Conservation (phyloP, 2,329 filamentous ascomycete genomes). For the Monilinia laxa region DNA sequence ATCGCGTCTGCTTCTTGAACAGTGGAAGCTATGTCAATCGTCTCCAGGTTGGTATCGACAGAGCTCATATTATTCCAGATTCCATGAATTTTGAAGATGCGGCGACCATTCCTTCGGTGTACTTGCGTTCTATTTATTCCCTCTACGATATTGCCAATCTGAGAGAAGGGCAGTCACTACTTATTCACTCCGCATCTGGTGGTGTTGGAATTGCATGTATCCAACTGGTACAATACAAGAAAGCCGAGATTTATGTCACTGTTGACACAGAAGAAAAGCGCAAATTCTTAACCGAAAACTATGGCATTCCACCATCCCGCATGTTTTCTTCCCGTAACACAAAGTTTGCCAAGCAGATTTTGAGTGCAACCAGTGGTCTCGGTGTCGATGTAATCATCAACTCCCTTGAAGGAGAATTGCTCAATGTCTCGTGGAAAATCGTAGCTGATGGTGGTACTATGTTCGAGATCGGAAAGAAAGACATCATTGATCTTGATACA, state of each 20-base stretch:
- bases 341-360: background rate
- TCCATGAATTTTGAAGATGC: conserved; percentile 43
- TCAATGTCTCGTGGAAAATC: conserved; percentile 39
- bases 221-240: conserved; percentile 34
- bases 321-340: conserved; percentile 1
- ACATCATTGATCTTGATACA: conserved; percentile 26
- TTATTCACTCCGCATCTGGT: conserved; percentile 40
- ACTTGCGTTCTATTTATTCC: conserved; percentile 26
- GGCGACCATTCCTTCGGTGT: conserved; percentile 44
- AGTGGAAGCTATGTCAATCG: conserved; percentile 25
- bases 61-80: conserved; percentile 42
- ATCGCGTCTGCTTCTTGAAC: conserved; percentile 30
- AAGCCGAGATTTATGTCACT: conserved; percentile 43
- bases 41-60: conserved; percentile 15
- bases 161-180: conserved; percentile 32
- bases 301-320: conserved; percentile 1
- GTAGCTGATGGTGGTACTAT: conserved; percentile 40
- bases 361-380: background rate
- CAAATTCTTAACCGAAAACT: background rate
- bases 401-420: conserved; percentile 34
- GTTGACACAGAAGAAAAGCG: conserved; percentile 12
- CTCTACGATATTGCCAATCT: conserved; percentile 28
- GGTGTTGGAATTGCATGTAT: conserved; percentile 41
- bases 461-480: conserved; percentile 31
- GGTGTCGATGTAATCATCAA: conserved; percentile 40